Evolutionary conservation across 2,329 filamentous ascomycete genomes (phyloP), one percentile per base, ranked within the genome.

Genomic region (Diaporthe amygdali): DNA sequence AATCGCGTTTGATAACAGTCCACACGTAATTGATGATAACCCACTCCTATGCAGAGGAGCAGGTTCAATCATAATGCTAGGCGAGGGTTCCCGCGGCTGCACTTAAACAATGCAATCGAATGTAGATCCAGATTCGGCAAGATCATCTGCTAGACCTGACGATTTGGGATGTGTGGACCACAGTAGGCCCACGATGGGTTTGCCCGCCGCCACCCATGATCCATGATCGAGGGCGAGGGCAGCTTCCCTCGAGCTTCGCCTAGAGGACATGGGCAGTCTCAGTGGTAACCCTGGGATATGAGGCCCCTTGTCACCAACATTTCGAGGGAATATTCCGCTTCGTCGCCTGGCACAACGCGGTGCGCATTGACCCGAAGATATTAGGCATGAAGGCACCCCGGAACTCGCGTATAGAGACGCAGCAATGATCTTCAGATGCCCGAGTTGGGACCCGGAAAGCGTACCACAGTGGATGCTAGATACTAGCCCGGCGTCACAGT

Each of bases 1-100:
- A 68, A 41, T 61, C 22, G n/a, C 27, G 47, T 52, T 71, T 51
- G 46, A 67, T 68, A 68, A 72, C 37, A 56, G 55, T 27, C 71
- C 71, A 72, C 71, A 47, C 22, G 22, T 46, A 27, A 34, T 71
- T 46, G 46, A 70, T 68, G 71, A 72, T 20, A 56, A 68, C 22
- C 71, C 71, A 72, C 71, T 61, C 49, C 22, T 27, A 30, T n/a
- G 55, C 41, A 55, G 32, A 51, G 46, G 44, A 47, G 52, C 46
- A 52, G 64, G 49, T 39, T 70, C 47, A 71, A 71, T 66, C 71
- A 73, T 61, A 56, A 47, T 22, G 47, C 41, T 25, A 51, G 61
- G 49, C 49, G 68, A 49, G 44, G 39, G 61, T 63, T 64, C 39
- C 68, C 54, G 69, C 59, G 51, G 61, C 37, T 54, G 71, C 61